A percentile compares a stretch with the other conserved stretches of the same genome.
Conservation (phyloP, 2,329 filamentous ascomycete genomes). For the Colletotrichum sp. region DNA sequence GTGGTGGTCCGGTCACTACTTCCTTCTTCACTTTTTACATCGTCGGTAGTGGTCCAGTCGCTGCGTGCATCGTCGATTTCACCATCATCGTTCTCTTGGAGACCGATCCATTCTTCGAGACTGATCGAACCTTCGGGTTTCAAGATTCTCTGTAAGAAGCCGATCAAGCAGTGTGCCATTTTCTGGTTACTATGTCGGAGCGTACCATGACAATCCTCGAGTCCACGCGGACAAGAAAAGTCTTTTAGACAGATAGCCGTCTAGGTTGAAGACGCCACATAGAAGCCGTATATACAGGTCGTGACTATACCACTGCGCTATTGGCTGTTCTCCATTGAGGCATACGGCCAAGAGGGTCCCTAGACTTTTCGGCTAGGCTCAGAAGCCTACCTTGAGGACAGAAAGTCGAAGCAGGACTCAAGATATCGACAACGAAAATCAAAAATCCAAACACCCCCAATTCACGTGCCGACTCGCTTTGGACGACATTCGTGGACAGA, state of each 20-base stretch:
- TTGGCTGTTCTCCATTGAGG: background rate
- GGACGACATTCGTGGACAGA: background rate
- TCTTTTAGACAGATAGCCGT: background rate
- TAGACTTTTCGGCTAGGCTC: background rate
- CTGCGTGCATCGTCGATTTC: background rate
- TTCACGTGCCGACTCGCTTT: background rate
- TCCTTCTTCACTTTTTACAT: background rate
- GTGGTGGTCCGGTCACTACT: too few relatives aligned
- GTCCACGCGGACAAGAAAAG: background rate
- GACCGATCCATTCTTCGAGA: background rate
- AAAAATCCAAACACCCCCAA: accelerated
- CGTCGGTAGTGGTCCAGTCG: background rate
- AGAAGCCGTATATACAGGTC: background rate
- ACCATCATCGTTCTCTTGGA: background rate
- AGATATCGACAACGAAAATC: background rate
- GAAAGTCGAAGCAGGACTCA: background rate
- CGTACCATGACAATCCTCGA: background rate
- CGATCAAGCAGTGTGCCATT: background rate
- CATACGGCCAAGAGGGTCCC: accelerated
- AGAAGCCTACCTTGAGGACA: background rate
- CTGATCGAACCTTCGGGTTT: background rate
- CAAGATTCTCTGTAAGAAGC: background rate
- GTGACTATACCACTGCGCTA: accelerated
- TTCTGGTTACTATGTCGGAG: background rate
- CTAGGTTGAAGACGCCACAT: background rate